Conservation (phyloP, 176 grass and related monocot genomes). For the Chloris gayana region DNA sequence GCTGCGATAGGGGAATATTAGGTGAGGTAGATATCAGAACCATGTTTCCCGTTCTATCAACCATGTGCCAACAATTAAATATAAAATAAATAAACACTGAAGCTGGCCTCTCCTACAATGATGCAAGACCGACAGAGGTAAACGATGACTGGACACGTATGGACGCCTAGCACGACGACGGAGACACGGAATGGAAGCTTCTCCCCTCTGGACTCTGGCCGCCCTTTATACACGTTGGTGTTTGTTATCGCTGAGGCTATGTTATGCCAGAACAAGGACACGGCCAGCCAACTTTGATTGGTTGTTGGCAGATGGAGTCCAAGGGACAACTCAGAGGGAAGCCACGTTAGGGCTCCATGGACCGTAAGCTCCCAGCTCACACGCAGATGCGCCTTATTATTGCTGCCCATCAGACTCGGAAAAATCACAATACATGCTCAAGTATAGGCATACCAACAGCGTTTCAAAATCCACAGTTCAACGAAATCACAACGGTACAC, state of each 20-base stretch:
- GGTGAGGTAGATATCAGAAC: constrained; percentile 13
- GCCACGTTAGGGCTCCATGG: constrained; percentile 25
- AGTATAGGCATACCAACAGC: background rate
- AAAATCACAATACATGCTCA: background rate
- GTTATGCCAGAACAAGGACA: background rate
- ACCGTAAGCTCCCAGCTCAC: background rate
- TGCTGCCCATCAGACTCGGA: background rate
- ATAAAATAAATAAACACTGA: too few species aligned
- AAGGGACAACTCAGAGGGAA: background rate
- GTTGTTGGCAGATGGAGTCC: constrained; percentile 40
- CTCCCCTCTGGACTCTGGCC: constrained; percentile 15
- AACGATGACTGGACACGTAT: constrained; percentile 6
- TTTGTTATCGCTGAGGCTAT: background rate
- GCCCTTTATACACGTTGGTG: constrained; percentile 4
- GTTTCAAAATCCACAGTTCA: background rate
- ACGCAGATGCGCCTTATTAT: background rate
- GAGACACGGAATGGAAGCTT: constrained; percentile 29
- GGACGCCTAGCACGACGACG: constrained; percentile 10
- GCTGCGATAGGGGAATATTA: constrained; percentile 7
- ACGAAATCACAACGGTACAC: background rate
- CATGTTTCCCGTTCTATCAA: constrained; percentile 8
- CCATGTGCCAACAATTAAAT: constrained; percentile 23
- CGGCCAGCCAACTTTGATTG: constrained; percentile 1
- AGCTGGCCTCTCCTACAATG: too few species aligned
- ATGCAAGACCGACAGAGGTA: constrained; percentile 3